Conservation (phyloP, 164 flowering plant species). For the Vitis vinifera region ASM3070453v1 NC_081810.1:6929501-6930000, state of each 20-base stretch:
- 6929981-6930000: conserved; percentile 75
- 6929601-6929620: neutral
- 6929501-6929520: conserved; percentile 57
- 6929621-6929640: neutral
- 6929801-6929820: too few relatives aligned
- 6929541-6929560: conserved; percentile 54
- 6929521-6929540: conserved; percentile 84
- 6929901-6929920: neutral
- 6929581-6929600: neutral
- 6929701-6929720: neutral
- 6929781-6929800: too few relatives aligned
- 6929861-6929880: neutral
- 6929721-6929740: too few relatives aligned
- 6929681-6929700: neutral
- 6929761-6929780: too few relatives aligned
- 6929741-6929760: too few relatives aligned
- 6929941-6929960: neutral
- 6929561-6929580: conserved; percentile 63
- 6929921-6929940: neutral
- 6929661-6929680: neutral
- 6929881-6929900: neutral
- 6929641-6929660: neutral
- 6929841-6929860: neutral
- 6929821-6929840: too few relatives aligned
- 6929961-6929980: conserved; percentile 6